phyloP scores from a whole-genome alignment of 2,329 filamentous ascomycete genomes.

The Monilinia fructicola region DNA sequence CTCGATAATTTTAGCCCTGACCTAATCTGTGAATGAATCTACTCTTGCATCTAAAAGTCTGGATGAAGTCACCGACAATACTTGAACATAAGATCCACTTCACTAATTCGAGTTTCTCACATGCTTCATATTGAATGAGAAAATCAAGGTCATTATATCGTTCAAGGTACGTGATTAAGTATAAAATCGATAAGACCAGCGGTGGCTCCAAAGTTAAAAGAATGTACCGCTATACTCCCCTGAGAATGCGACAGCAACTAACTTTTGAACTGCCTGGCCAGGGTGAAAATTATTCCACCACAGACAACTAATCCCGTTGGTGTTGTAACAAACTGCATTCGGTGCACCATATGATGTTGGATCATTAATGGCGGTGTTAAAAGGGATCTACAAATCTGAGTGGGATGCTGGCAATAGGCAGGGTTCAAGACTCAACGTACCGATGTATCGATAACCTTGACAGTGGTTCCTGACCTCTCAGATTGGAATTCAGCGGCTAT shows the following conservation, averaged over 20 bases:
- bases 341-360: conserved; percentile 23
- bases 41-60: too few relatives aligned
- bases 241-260: conserved; percentile 22
- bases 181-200: too few relatives aligned
- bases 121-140: too few relatives aligned
- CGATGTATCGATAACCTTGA: conserved; percentile 20
- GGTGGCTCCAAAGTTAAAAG: not conserved
- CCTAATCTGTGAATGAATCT: too few relatives aligned
- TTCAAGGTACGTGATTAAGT: too few relatives aligned
- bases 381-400: not conserved
- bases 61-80: too few relatives aligned
- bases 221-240: conserved; percentile 2
- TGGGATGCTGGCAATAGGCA: not conserved
- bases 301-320: conserved; percentile 25
- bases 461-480: conserved; percentile 11
- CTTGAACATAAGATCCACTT: too few relatives aligned
- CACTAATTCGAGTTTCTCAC: too few relatives aligned
- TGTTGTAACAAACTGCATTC: conserved; percentile 22
- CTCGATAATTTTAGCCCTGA: too few relatives aligned
- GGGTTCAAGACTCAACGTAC: not conserved
- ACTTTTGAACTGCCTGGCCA: conserved; percentile 24
- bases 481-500: conserved; percentile 13
- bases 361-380: conserved; percentile 20
- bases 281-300: conserved; percentile 28
- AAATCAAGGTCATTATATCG: too few relatives aligned